A percentile compares a stretch with the other conserved stretches of the same genome.
These are phyloP conservation scores for Inga oerstediana DNA, from an alignment of 306 rosid species.

Conservation along the genomic window DNA sequence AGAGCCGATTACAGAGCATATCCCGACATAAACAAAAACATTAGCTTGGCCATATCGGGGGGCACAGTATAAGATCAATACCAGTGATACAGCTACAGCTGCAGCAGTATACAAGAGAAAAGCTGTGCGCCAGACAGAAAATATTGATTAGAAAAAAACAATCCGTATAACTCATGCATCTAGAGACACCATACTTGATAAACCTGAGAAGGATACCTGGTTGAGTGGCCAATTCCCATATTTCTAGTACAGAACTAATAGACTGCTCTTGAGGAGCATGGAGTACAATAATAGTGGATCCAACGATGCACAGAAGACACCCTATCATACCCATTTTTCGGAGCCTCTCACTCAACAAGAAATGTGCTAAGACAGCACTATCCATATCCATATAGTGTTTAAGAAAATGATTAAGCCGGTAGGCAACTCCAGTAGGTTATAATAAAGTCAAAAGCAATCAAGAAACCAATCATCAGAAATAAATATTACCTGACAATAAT, in stretches of 20 bases:
- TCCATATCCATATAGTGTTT: constrained; percentile 29
- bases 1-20: constrained; percentile 84
- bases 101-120: constrained; percentile 79
- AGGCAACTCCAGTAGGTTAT: neutral
- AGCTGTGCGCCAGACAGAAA: constrained; percentile 11
- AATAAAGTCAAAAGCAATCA: neutral
- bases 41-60: constrained; percentile 87
- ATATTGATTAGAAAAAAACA: neutral
- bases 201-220: constrained; percentile 56
- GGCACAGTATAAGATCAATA: constrained; percentile 63
- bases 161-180: neutral
- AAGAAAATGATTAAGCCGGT: constrained; percentile 4
- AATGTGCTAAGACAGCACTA: constrained; percentile 89
- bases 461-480: neutral
- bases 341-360: constrained; percentile 77
- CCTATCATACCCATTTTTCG: constrained; percentile 88
- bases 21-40: constrained; percentile 67
- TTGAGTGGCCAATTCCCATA: constrained; percentile 85
- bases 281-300: constrained; percentile 75
- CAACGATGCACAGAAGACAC: constrained; percentile 82
- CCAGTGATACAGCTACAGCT: constrained; percentile 57
- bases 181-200: neutral
- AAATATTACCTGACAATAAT: constrained; percentile 79
- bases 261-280: constrained; percentile 73
- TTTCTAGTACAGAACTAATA: constrained; percentile 64